Conservation (phyloP, 2,329 filamentous ascomycete genomes). For the Fonsecaea multimorphosa region DNA sequence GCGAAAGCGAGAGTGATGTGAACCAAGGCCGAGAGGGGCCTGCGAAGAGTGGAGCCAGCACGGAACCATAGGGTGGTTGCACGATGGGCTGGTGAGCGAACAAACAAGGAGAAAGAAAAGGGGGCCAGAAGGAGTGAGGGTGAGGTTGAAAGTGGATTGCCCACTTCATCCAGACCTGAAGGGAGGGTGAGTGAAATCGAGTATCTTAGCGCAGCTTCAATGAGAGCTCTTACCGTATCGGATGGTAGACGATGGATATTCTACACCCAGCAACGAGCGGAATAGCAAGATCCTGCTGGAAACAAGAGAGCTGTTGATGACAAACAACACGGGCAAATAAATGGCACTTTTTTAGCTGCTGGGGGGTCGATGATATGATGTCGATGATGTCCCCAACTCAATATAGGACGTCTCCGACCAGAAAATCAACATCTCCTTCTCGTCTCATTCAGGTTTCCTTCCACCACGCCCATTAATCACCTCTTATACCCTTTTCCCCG, state of each 20-base stretch:
- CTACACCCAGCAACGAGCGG: neutral
- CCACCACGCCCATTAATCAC: neutral
- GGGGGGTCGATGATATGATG: neutral
- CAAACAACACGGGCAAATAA: neutral
- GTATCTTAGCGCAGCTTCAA: neutral
- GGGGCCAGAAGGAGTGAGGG: too few species aligned
- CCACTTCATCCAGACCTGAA: neutral
- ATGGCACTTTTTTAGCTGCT: slow-evolving; percentile 4
- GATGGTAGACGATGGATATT: neutral
- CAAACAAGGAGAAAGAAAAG: neutral
- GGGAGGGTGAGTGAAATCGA: neutral
- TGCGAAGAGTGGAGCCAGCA: slow-evolving; percentile 20
- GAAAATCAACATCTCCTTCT: neutral
- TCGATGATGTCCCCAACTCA: neutral
- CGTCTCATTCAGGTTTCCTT: neutral
- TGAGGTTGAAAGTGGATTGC: neutral
- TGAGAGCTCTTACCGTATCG: neutral
- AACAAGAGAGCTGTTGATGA: neutral
- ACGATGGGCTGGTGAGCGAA: slow-evolving; percentile 3
- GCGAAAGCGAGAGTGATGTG: slow-evolving; percentile 22
- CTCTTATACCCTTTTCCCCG: neutral
- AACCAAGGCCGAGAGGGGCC: slow-evolving; percentile 29
- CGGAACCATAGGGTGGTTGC: slow-evolving; percentile 8
- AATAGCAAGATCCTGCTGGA: neutral
- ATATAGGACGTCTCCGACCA: neutral